Evolutionary conservation across 225 moss, liverwort and hornwort genomes (phyloP), one percentile per base, ranked within the genome.

Genomic region (Antitrichia curtipendula): DNA sequence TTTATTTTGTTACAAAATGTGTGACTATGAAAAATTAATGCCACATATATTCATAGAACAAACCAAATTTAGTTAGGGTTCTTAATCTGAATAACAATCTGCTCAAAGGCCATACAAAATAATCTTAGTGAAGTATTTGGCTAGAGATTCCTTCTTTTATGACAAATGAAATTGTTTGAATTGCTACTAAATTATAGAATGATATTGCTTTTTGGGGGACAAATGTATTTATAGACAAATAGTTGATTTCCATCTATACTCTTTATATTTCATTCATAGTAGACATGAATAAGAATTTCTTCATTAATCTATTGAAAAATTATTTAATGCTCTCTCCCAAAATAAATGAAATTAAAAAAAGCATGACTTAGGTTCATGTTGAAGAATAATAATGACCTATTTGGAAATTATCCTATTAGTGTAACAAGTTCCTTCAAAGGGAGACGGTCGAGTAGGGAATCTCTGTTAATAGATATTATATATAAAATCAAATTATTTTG

Each of bases 181-280:
- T 73, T 73, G 3, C 6, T 31, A 29, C 7, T 29, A 17, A 45
- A 29, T 7, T 73, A 47, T 31, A 45, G 4, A 45, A 47, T 43
- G 28, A 10, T 7, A 73, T 45, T 0, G 0, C 6, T 15, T 4
- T 31, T 13, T 10, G 2, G 6, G 0, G 2, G 29, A 72, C 18
- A 72, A 31, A 47, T 47, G 47, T 47, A 47, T 10, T 45, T 17
- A 10, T 18, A 6, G 4, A 72, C 2, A 0, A 72, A 45, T 72
- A 45, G 6, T 43, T 47, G 47, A 47, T 47, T 47, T 47, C 9
- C 47, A 43, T 43, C 6, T 45, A 16, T 28, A 6, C 3, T 72
- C 45, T 72, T 72, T 3, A 45, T 72, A 72, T 72, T 71, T 72
- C 3, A 28, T 72, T 16, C 3, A 16, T 28, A 10, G 47, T 47